phyloP scores from a whole-genome alignment of 73 alveolate genomes.

The Blepharisma japonicum region DNA sequence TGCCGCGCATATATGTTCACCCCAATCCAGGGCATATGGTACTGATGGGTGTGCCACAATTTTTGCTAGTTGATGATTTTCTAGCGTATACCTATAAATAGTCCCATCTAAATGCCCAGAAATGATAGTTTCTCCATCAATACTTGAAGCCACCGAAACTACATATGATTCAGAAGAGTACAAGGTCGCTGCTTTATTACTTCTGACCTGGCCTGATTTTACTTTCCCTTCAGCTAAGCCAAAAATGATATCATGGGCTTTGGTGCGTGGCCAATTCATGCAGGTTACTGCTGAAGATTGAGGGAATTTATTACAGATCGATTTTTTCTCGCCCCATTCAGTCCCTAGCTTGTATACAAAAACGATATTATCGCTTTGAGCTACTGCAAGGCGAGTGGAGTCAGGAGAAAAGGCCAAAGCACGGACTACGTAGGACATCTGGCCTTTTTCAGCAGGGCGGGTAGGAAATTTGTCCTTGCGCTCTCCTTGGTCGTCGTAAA shows the following conservation, averaged over 20 bases:
- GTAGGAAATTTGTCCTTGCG: slow-evolving; percentile 87
- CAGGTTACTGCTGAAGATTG: slow-evolving; percentile 97
- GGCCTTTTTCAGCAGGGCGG: slow-evolving; percentile 89
- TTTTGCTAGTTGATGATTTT: slow-evolving; percentile 69
- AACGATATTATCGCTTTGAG: slow-evolving; percentile 98
- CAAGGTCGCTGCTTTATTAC: slow-evolving; percentile 68
- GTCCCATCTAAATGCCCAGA: slow-evolving; percentile 99
- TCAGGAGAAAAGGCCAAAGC: slow-evolving; percentile 98
- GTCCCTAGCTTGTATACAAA: slow-evolving; percentile 97
- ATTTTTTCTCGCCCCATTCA: slow-evolving; percentile 99
- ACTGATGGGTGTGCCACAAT: slow-evolving; percentile 82
- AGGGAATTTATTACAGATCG: slow-evolving; percentile 99
- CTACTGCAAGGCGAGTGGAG: slow-evolving; percentile 97
- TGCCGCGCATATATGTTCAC: slow-evolving; percentile 95
- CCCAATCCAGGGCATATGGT: slow-evolving; percentile 97
- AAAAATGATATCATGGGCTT: slow-evolving; percentile 91
- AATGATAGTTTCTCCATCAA: slow-evolving; percentile 94
- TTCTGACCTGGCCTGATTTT: slow-evolving; percentile 91
- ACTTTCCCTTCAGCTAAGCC: slow-evolving; percentile 99
- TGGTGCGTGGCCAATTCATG: slow-evolving; percentile 95
- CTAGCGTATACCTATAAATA: slow-evolving; percentile 90
- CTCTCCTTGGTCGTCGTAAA: slow-evolving; percentile 97
- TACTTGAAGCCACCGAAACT: slow-evolving; percentile 84
- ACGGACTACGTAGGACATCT: slow-evolving; percentile 93
- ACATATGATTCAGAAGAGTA: slow-evolving; percentile 91